Conservation (phyloP, 352 stramenopile genomes). For the Globisporangium alternatum region DNA sequence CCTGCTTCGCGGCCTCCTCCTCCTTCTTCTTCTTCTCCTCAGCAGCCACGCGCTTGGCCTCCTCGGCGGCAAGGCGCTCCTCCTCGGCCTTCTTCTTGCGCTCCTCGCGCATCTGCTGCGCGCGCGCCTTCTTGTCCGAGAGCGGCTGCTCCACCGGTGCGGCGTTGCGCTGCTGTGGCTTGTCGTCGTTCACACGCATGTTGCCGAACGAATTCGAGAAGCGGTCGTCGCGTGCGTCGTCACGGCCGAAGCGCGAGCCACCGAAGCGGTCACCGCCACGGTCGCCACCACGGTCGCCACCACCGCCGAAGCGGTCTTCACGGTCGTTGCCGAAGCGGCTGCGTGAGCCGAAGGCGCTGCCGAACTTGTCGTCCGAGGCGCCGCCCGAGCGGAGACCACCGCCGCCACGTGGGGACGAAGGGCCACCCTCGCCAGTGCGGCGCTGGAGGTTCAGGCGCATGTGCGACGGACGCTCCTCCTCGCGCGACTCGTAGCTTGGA, state of each 20-base stretch:
- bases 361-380: slow-evolving; percentile 47
- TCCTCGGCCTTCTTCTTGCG: slow-evolving; percentile 84
- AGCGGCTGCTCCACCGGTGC: slow-evolving; percentile 20
- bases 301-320: slow-evolving; percentile 19
- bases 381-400: slow-evolving; percentile 12
- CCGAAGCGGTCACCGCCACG: slow-evolving; percentile 22
- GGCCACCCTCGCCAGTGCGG: slow-evolving; percentile 26
- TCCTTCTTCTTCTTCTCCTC: slow-evolving; percentile 59
- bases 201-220: slow-evolving; percentile 40
- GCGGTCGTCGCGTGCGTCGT: slow-evolving; percentile 28
- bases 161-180: slow-evolving; percentile 5
- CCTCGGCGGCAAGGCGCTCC: slow-evolving; percentile 57
- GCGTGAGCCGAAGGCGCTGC: slow-evolving; percentile 37
- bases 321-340: slow-evolving; percentile 21
- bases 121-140: slow-evolving; percentile 52
- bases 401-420: slow-evolving; percentile 27
- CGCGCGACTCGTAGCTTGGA: slow-evolving; percentile 51
- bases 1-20: slow-evolving; percentile 46
- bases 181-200: slow-evolving; percentile 40
- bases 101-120: slow-evolving; percentile 66
- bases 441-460: slow-evolving; percentile 76
- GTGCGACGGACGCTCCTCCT: slow-evolving; percentile 69
- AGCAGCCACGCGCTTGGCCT: slow-evolving; percentile 54
- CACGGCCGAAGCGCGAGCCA: slow-evolving; percentile 34
- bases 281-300: slow-evolving; percentile 11